Conservation (phyloP, 495 filamentous ascomycete species). For the Apiosordaria backusii region DNA sequence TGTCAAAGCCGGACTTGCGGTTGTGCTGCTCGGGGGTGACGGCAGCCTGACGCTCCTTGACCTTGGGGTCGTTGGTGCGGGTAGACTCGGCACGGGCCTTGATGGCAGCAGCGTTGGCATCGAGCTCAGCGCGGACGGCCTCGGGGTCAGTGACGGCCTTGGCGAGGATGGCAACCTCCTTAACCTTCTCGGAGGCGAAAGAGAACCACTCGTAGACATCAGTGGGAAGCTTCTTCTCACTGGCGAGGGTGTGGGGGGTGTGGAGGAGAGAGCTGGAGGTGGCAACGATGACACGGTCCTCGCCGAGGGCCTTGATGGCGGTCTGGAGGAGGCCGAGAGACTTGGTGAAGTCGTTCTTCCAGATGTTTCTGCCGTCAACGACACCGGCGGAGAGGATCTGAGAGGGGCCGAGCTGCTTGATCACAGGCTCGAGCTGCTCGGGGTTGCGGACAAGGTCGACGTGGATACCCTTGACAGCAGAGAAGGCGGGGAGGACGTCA, state of each 20-base stretch:
- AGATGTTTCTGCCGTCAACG: conserved; percentile 98
- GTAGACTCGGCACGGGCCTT: conserved; percentile 82
- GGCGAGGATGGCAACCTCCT: conserved; percentile 87
- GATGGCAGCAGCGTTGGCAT: conserved; percentile 91
- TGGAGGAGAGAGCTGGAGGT: conserved; percentile 97
- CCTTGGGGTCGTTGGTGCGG: conserved; percentile 92
- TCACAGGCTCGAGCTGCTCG: conserved; percentile 92
- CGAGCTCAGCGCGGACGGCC: conserved; percentile 76
- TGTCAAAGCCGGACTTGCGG: conserved; percentile 82
- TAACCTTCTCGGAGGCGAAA: conserved; percentile 91
- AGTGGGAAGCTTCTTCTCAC: conserved; percentile 91
- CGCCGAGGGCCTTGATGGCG: conserved; percentile 87
- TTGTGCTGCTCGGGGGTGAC: conserved; percentile 82
- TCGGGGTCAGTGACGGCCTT: conserved; percentile 92
- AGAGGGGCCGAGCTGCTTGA: conserved; percentile 81
- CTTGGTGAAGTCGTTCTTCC: conserved; percentile 96
- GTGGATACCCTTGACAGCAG: conserved; percentile 77
- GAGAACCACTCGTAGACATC: conserved; percentile 98
- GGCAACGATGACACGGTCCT: conserved; percentile 92
- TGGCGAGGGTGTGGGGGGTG: conserved; percentile 93
- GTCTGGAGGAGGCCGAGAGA: conserved; percentile 85
- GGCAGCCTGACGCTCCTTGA: conserved; percentile 89
- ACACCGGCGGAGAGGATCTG: conserved; percentile 91
- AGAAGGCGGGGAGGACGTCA: conserved; percentile 64
- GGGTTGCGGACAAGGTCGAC: conserved; percentile 95